A percentile compares a stretch with the other conserved stretches of the same genome.
phyloP scores from a whole-genome alignment of 2,329 filamentous ascomycete genomes.

The Hortaea sp. region DNA sequence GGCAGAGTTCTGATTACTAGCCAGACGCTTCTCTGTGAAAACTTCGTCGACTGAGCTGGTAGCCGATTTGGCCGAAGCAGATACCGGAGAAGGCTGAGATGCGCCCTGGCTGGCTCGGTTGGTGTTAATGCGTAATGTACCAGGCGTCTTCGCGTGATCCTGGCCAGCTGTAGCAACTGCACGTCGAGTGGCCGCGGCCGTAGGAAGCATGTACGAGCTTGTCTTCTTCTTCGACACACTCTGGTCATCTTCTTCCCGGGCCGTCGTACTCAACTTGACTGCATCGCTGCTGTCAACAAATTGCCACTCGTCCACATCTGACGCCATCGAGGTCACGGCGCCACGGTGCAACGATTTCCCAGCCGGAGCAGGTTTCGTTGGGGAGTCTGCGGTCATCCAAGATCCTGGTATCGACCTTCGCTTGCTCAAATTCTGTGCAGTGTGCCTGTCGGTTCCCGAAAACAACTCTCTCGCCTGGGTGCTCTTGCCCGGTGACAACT shows the following conservation, averaged over 20 bases:
- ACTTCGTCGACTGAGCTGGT: background rate
- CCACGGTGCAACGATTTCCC: too few relatives aligned
- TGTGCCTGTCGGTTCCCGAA: background rate
- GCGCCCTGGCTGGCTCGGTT: background rate
- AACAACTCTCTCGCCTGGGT: slow-evolving; percentile 7
- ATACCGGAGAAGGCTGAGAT: background rate
- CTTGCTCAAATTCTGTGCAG: background rate
- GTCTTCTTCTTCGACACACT: slow-evolving; percentile 15
- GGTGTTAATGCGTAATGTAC: background rate
- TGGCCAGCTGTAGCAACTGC: slow-evolving; percentile 13
- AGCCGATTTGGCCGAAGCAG: background rate
- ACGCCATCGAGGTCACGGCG: too few relatives aligned
- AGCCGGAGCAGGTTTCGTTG: background rate
- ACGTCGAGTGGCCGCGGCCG: slow-evolving; percentile 19
- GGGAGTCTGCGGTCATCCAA: background rate
- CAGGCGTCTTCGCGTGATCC: background rate
- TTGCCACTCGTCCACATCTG: background rate
- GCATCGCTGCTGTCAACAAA: background rate
- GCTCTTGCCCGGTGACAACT: slow-evolving; percentile 12
- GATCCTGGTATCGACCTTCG: slow-evolving; percentile 3
- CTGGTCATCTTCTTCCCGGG: background rate
- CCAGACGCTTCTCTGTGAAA: background rate
- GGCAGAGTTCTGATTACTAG: background rate
- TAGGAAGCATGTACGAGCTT: slow-evolving; percentile 24
- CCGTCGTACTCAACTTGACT: background rate